Evolutionary conservation across 768 basidiomycete species (phyloP), one percentile per base, ranked within the genome.

Genomic region (Leccinum obscurum): DNA sequence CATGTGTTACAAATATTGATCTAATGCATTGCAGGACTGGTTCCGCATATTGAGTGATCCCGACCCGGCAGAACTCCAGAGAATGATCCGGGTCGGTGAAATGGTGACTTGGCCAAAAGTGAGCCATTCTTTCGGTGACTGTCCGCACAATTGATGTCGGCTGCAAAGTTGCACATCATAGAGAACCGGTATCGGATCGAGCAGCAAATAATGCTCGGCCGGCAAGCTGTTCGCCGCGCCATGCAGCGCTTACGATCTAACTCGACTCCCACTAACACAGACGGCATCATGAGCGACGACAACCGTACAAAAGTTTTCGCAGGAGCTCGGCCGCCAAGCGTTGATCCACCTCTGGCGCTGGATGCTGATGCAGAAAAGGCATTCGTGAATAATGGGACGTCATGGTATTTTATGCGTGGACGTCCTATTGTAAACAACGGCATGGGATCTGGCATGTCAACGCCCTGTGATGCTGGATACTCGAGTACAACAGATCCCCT

Each of bases 71-170:
- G 93, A 98, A 72, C 79, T 99, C 56, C 86, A 84, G 61, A 79
- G 93, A 62, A 94, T 98, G 93, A 84, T 97, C 61, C 78, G 79
- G 57, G 90, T 93, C 0, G 97, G 97, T 11, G 82, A 97, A 75
- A 71, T 85, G 10, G 96, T 94, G 30, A 92, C 97, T n/a, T 99
- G 94, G 94, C 96, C 97, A 0, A 98, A 96, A 79, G 92, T 96
- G 64, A 59, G 77, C 54, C 4, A 14, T 57, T 26, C 11, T 26
- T 11, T 24, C 8, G n/a, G 22, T 1, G 6, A n/a, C 56, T 41
- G 44, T 39, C 17, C 49, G 10, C 17, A 17, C 3, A 53, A 61
- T 56, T 70, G 39, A 72, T 52, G 24, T 59, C 17, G 6, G n/a
- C 8, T 54, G 9, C 49, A 51, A 53, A 95, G 94, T 76, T 97